Conservation (phyloP, 2,329 filamentous ascomycete genomes). For the Fusarium anguioides region DNA sequence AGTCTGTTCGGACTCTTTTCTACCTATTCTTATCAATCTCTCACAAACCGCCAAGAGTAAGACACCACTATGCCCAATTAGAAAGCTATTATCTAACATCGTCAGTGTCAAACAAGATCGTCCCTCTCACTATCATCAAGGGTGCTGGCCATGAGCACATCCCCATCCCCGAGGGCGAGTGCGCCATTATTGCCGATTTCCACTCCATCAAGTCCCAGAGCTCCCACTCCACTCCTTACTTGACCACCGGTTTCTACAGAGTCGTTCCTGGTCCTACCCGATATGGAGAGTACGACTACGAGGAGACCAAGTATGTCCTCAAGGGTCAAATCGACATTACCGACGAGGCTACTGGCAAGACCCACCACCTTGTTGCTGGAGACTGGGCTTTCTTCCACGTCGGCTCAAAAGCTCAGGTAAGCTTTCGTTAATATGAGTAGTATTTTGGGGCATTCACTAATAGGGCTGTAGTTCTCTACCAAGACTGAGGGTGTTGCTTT, state of each 20-base stretch:
- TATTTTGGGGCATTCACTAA: background rate
- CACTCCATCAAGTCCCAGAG: conserved; percentile 23
- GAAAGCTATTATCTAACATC: background rate
- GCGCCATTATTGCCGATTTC: conserved; percentile 28
- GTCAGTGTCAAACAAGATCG: conserved; percentile 30
- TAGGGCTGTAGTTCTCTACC: conserved; percentile 12
- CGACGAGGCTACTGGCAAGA: conserved; percentile 31
- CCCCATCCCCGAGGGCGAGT: conserved; percentile 25
- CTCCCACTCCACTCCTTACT: conserved; percentile 3
- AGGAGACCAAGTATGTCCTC: conserved; percentile 36
- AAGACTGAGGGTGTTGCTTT: conserved; percentile 24
- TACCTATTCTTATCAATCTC: no score
- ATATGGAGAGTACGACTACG: conserved; percentile 30
- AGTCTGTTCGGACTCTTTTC: no score
- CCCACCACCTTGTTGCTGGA: conserved; percentile 34
- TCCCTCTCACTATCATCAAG: conserved; percentile 36
- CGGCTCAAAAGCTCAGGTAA: conserved; percentile 31
- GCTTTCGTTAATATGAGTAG: fast-evolving
- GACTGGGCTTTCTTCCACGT: conserved; percentile 37
- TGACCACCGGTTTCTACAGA: conserved; percentile 31
- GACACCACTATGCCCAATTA: background rate
- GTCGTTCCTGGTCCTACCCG: conserved; percentile 32
- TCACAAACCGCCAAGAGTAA: background rate
- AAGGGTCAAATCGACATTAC: conserved; percentile 28
- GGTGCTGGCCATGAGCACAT: conserved; percentile 33